phyloP scores from a whole-genome alignment of 2,329 filamentous ascomycete genomes.

The Microdochium trichocladiopsis region DNA sequence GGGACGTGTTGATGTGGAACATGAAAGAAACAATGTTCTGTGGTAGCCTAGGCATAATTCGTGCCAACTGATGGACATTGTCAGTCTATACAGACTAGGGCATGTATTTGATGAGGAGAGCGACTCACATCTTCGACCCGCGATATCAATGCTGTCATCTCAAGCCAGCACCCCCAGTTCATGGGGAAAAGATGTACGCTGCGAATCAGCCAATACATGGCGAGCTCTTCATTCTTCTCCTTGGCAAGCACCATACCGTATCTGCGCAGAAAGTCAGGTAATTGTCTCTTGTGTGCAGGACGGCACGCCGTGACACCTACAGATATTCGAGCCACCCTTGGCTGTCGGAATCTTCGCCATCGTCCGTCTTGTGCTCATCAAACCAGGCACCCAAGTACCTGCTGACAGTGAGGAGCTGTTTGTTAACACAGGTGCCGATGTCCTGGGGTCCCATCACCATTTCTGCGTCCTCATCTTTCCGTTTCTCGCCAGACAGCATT shows the following conservation, averaged over 20 bases:
- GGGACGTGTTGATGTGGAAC: slow-evolving; percentile 84
- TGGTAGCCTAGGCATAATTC: slow-evolving; percentile 65
- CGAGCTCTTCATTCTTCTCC: slow-evolving; percentile 81
- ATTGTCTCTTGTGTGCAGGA: background rate
- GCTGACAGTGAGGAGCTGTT: slow-evolving; percentile 71
- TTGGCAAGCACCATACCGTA: slow-evolving; percentile 89
- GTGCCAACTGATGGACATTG: slow-evolving; percentile 50
- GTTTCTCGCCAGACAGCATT: slow-evolving; percentile 88
- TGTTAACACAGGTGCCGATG: slow-evolving; percentile 75
- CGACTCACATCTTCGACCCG: slow-evolving; percentile 71
- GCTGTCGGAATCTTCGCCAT: slow-evolving; percentile 53
- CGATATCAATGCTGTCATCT: slow-evolving; percentile 74
- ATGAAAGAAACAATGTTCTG: slow-evolving; percentile 90
- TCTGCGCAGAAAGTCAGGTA: slow-evolving; percentile 22
- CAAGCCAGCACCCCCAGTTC: slow-evolving; percentile 97
- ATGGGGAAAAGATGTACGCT: slow-evolving; percentile 87
- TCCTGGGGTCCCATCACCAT: slow-evolving; percentile 95
- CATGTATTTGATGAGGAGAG: background rate
- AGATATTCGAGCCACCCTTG: slow-evolving; percentile 94
- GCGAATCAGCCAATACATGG: slow-evolving; percentile 77
- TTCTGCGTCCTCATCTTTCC: slow-evolving; percentile 92
- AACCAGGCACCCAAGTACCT: slow-evolving; percentile 79
- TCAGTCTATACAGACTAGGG: slow-evolving; percentile 13
- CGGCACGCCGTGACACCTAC: slow-evolving; percentile 24
- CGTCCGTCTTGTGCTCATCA: slow-evolving; percentile 50